phyloP scores from a whole-genome alignment of 1,284 basidiomycete genomes.

The Volvariella surrecta region DNA sequence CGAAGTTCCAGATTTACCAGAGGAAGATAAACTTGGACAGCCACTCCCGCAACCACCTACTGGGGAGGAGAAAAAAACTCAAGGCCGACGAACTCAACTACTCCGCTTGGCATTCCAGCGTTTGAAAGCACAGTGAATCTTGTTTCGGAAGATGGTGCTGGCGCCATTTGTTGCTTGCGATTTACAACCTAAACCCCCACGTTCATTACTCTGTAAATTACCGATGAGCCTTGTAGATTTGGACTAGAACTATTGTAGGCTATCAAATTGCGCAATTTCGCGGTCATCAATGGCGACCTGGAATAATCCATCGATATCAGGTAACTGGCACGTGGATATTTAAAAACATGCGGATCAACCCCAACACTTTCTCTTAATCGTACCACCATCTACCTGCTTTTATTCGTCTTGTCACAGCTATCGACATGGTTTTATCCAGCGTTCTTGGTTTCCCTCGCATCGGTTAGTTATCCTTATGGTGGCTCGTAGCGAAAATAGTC shows the following conservation, averaged over 20 bases:
- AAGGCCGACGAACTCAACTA: conserved; percentile 15
- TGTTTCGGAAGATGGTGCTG: conserved; percentile 11
- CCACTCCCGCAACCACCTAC: conserved; percentile 2
- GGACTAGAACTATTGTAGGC: too few relatives aligned
- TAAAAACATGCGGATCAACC: conserved; percentile 16
- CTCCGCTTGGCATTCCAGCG: conserved; percentile 26
- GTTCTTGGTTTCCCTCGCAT: conserved; percentile 98
- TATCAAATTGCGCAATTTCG: not conserved
- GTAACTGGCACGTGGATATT: conserved; percentile 23
- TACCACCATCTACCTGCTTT: conserved; percentile 22
- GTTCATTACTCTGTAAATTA: conserved; percentile 4
- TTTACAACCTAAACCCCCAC: conserved; percentile 5
- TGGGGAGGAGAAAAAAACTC: conserved; percentile 11
- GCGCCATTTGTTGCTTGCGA: conserved; percentile 11
- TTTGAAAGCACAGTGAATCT: conserved; percentile 17
- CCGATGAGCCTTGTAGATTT: too few relatives aligned
- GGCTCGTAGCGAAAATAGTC: not conserved
- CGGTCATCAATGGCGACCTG: not conserved
- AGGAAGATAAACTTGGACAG: conserved; percentile 23
- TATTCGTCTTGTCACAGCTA: conserved; percentile 11
- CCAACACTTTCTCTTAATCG: conserved; percentile 17
- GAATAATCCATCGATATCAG: conserved; percentile 27
- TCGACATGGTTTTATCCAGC: conserved; percentile 69
- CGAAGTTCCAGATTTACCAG: conserved; percentile 30
- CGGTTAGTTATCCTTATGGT: conserved; percentile 40